These are phyloP conservation scores for Hanseniaspora clermontiae DNA, from an alignment of 805 yeast genomes.

Conservation along the genomic window DNA sequence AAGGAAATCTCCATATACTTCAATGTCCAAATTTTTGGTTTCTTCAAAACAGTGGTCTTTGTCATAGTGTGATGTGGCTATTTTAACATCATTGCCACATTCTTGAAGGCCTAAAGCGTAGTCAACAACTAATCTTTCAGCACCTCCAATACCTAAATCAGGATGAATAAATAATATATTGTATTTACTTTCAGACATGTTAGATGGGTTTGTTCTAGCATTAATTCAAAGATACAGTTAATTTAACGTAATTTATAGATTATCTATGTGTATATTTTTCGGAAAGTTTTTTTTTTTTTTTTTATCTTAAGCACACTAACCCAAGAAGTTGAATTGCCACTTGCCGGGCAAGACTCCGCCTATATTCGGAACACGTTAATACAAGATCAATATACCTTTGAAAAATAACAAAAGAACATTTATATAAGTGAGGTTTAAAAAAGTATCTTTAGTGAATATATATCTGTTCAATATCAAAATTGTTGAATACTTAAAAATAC, in stretches of 20 bases:
- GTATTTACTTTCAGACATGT: constrained; percentile 21
- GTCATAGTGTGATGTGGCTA: constrained; percentile 88
- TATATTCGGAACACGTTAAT: not conserved
- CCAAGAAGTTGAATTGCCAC: not conserved
- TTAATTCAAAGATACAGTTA: too few species aligned
- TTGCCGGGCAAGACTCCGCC: not conserved
- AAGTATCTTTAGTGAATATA: too few species aligned
- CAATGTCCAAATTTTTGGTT: constrained; percentile 14
- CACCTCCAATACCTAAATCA: constrained; percentile 95
- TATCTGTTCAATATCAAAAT: too few species aligned
- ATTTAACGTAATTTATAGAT: too few species aligned
- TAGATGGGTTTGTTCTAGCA: too few species aligned
- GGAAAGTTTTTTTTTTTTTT: too few species aligned
- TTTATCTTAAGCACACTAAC: not conserved
- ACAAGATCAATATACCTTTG: too few species aligned
- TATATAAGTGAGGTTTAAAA: too few species aligned
- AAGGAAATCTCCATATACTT: constrained; percentile 70
- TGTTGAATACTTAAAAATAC: too few species aligned
- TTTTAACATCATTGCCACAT: constrained; percentile 46
- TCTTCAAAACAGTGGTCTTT: constrained; percentile 82
- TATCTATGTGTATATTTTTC: too few species aligned
- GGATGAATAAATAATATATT: constrained; percentile 85
- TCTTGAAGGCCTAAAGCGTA: constrained; percentile 79
- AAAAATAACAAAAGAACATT: too few species aligned
- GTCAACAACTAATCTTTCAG: constrained; percentile 92